Conservation (phyloP, 352 stramenopile genomes). For the Pythium graminicola region DNA sequence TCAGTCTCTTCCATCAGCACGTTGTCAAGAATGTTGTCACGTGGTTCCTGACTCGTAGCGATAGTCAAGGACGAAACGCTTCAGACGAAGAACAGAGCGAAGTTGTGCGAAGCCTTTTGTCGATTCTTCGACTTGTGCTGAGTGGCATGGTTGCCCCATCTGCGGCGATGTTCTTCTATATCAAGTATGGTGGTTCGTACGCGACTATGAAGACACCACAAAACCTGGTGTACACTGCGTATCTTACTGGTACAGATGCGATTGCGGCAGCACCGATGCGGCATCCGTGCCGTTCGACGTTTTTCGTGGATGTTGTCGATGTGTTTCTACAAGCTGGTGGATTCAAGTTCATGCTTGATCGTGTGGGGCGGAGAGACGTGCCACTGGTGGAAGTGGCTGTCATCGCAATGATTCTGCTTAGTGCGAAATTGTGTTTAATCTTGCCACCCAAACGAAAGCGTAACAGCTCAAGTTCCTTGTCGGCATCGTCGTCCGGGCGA, state of each 20-base stretch:
- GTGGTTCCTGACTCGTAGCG: slow-evolving; percentile 36
- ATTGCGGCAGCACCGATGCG: slow-evolving; percentile 47
- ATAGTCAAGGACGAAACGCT: neutral
- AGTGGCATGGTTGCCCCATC: slow-evolving; percentile 46
- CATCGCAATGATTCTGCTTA: slow-evolving; percentile 57
- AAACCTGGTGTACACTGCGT: slow-evolving; percentile 68
- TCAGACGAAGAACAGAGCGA: slow-evolving; percentile 3
- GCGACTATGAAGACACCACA: slow-evolving; percentile 44
- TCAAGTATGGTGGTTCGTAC: slow-evolving; percentile 69
- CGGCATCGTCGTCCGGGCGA: slow-evolving; percentile 16
- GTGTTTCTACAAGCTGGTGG: slow-evolving; percentile 79
- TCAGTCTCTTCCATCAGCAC: slow-evolving; percentile 75
- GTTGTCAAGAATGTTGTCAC: slow-evolving; percentile 69
- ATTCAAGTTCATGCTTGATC: slow-evolving; percentile 64
- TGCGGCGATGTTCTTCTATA: slow-evolving; percentile 79
- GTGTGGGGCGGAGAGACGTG: slow-evolving; percentile 38
- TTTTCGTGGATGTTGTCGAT: slow-evolving; percentile 81
- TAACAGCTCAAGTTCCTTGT: slow-evolving; percentile 11
- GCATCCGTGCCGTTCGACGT: slow-evolving; percentile 70
- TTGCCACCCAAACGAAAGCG: slow-evolving; percentile 35
- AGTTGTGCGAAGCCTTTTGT: slow-evolving; percentile 40
- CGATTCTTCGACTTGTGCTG: slow-evolving; percentile 67
- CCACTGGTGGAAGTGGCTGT: slow-evolving; percentile 54
- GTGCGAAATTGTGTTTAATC: slow-evolving; percentile 69
- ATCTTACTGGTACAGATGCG: slow-evolving; percentile 54